Conservation (phyloP, 2,329 filamentous ascomycete genomes). For the Biscogniauxia mediterranea region DNA sequence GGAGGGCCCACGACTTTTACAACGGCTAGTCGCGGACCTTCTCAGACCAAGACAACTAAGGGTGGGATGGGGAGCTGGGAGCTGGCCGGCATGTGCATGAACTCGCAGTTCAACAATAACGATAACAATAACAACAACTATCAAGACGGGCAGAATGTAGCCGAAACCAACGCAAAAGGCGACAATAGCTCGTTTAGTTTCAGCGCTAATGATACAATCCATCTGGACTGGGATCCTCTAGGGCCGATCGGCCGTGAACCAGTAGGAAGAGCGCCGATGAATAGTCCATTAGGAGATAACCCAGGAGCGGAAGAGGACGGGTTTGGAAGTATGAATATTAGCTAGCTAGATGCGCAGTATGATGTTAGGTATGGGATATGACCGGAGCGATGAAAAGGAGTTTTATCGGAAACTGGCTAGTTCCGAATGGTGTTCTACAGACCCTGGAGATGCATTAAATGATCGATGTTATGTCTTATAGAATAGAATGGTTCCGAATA, state of each 20-base stretch:
- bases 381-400: too few relatives aligned
- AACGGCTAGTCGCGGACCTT: slow-evolving; percentile 3
- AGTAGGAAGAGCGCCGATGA: too few relatives aligned
- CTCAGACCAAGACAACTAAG: neutral
- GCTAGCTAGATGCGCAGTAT: too few relatives aligned
- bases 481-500: too few relatives aligned
- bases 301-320: neutral
- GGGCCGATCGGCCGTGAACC: neutral
- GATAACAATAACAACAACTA: neutral
- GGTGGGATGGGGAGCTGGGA: slow-evolving; percentile 9
- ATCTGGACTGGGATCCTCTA: neutral
- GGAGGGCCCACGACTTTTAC: slow-evolving; percentile 7
- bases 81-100: slow-evolving; percentile 11
- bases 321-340: neutral
- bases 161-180: neutral
- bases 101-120: slow-evolving; percentile 6
- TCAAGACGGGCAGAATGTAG: too few relatives aligned
- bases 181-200: neutral
- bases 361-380: too few relatives aligned
- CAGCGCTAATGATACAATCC: neutral
- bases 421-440: too few relatives aligned
- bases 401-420: too few relatives aligned
- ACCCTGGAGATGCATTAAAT: too few relatives aligned
- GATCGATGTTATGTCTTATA: too few relatives aligned
- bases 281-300: neutral